Evolutionary conservation across 1,284 basidiomycete genomes (phyloP).

Genomic region (Melampsora allii-populina): DNA sequence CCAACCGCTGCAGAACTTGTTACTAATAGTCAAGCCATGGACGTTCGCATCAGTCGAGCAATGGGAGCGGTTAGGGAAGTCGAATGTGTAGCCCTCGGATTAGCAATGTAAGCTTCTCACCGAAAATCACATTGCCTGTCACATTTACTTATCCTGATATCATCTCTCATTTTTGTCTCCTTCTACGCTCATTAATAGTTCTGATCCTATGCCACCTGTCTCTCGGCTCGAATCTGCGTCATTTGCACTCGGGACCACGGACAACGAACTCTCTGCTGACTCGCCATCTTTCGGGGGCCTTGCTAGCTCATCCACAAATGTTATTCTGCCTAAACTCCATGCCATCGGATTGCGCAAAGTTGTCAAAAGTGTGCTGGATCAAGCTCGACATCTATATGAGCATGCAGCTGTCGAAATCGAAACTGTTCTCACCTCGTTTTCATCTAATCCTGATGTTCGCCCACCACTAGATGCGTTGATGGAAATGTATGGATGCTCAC

Average conservation of each 20-base stretch:
- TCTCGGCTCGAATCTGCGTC: slow-evolving; percentile 37
- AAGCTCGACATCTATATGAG: slow-evolving; percentile 21
- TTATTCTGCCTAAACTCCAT: not conserved
- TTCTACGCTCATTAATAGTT: not conserved
- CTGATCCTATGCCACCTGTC: slow-evolving; percentile 35
- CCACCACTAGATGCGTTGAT: slow-evolving; percentile 9
- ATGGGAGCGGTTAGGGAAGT: slow-evolving; percentile 39
- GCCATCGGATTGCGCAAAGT: slow-evolving; percentile 23
- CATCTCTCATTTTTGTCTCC: not conserved
- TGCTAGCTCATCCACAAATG: not conserved
- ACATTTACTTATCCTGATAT: not conserved
- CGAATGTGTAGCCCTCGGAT: slow-evolving; percentile 39
- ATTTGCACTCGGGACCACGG: slow-evolving; percentile 5
- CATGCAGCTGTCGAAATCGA: slow-evolving; percentile 19
- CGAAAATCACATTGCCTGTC: not conserved
- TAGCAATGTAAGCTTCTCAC: slow-evolving; percentile 9
- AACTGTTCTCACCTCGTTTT: slow-evolving; percentile 3
- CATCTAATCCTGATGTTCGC: not conserved
- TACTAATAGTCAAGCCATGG: slow-evolving; percentile 18
- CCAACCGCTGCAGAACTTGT: slow-evolving; percentile 9
- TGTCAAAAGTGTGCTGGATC: slow-evolving; percentile 23
- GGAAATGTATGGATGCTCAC: slow-evolving; percentile 43
- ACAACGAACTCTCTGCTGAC: not conserved
- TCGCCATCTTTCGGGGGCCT: not conserved
- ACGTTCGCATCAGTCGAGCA: slow-evolving; percentile 27